These are phyloP conservation scores for Curvularia verruculosa DNA, from an alignment of 2,329 filamentous ascomycete genomes.

Conservation along the genomic window DNA sequence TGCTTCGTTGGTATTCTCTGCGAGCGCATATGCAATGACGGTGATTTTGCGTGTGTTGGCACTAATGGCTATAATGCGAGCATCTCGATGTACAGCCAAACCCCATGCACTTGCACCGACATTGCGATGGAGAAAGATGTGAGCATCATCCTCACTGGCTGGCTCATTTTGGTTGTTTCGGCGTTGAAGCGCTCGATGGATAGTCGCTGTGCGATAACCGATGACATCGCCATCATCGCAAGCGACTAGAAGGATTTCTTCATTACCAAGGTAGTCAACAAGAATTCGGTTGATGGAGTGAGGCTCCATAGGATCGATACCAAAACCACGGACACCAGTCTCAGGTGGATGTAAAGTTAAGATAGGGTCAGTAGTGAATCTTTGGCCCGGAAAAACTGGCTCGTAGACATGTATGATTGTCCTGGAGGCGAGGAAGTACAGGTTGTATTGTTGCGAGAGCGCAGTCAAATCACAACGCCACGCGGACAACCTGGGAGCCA, in stretches of 20 bases:
- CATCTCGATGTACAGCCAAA: slow-evolving; percentile 77
- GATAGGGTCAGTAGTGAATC: slow-evolving; percentile 41
- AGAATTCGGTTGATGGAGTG: slow-evolving; percentile 55
- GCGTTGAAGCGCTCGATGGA: slow-evolving; percentile 31
- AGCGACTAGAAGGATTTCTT: slow-evolving; percentile 58
- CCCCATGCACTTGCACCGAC: slow-evolving; percentile 87
- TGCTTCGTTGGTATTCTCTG: slow-evolving; percentile 7
- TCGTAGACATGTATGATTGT: slow-evolving; percentile 51
- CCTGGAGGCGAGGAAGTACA: slow-evolving; percentile 56
- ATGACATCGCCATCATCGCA: slow-evolving; percentile 64
- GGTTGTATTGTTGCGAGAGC: slow-evolving; percentile 54
- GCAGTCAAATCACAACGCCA: slow-evolving; percentile 56
- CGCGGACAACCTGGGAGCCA: slow-evolving; percentile 31
- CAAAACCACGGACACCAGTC: slow-evolving; percentile 30
- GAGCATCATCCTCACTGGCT: slow-evolving; percentile 52
- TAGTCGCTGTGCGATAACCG: slow-evolving; percentile 46
- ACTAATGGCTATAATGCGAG: slow-evolving; percentile 85
- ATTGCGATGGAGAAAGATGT: slow-evolving; percentile 73
- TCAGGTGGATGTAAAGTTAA: slow-evolving; percentile 50
- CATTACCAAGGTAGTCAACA: slow-evolving; percentile 53
- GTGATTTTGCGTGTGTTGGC: slow-evolving; percentile 70
- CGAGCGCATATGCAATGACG: slow-evolving; percentile 65
- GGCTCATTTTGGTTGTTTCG: slow-evolving; percentile 9
- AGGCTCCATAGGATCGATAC: slow-evolving; percentile 46
- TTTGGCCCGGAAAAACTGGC: slow-evolving; percentile 53